A percentile compares a stretch with the other conserved stretches of the same genome.
Conservation (phyloP, 2,329 filamentous ascomycete genomes). For the Pseudodiploospora longispora region DNA sequence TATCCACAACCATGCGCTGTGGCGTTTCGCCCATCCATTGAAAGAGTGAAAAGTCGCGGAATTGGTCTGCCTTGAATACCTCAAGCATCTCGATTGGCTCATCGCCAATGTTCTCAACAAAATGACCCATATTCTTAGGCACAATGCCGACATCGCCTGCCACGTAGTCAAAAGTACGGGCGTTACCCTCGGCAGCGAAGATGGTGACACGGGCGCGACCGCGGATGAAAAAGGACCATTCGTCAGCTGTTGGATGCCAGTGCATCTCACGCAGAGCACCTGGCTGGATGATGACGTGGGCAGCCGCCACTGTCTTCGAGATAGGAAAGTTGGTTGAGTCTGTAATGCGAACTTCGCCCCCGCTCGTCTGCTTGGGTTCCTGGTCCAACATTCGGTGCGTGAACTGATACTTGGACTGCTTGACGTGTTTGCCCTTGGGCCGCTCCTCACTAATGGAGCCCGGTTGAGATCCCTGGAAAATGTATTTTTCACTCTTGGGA, state of each 20-base stretch:
- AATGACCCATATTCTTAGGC: slow-evolving; percentile 70
- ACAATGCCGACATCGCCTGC: slow-evolving; percentile 72
- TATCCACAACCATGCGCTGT: slow-evolving; percentile 55
- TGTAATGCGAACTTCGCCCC: slow-evolving; percentile 64
- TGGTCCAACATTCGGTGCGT: slow-evolving; percentile 66
- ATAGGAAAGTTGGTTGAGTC: slow-evolving; percentile 71
- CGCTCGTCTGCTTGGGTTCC: slow-evolving; percentile 55
- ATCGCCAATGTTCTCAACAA: slow-evolving; percentile 74
- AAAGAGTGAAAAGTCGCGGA: slow-evolving; percentile 65
- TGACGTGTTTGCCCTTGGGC: slow-evolving; percentile 52
- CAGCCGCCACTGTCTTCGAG: slow-evolving; percentile 64
- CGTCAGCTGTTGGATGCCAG: slow-evolving; percentile 73
- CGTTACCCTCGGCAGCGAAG: slow-evolving; percentile 60
- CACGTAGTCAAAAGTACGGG: slow-evolving; percentile 68
- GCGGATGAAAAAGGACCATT: slow-evolving; percentile 72
- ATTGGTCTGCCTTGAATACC: slow-evolving; percentile 64
- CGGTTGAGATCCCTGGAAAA: slow-evolving; percentile 62
- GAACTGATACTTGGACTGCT: slow-evolving; percentile 60
- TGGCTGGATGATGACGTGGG: slow-evolving; percentile 62
- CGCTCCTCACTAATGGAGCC: slow-evolving; percentile 57
- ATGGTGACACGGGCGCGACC: slow-evolving; percentile 67
- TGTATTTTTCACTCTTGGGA: slow-evolving; percentile 63
- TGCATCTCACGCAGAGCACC: slow-evolving; percentile 72
- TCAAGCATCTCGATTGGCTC: slow-evolving; percentile 70
- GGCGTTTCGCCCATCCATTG: slow-evolving; percentile 71